These are phyloP conservation scores for Mangifera indica DNA, from an alignment of 345 rosid genomes.

Conservation along the genomic window DNA sequence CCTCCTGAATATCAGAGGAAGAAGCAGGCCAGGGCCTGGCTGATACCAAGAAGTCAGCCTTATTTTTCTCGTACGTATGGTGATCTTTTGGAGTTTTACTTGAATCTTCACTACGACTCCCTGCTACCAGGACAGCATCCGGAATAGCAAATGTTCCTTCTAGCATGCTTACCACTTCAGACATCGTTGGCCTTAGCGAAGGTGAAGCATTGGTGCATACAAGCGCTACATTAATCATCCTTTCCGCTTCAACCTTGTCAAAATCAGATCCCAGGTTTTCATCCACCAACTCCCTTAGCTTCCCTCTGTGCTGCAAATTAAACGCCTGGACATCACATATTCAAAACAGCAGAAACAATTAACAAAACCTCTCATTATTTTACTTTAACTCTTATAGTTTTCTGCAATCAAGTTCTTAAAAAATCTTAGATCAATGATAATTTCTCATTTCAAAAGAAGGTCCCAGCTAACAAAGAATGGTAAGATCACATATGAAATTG, in stretches of 20 bases:
- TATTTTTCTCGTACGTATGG: neutral
- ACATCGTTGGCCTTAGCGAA: constrained; percentile 52
- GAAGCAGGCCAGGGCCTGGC: neutral
- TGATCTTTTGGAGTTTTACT: constrained; percentile 32
- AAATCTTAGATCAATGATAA: too few relatives aligned
- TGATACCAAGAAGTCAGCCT: neutral
- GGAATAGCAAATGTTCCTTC: constrained; percentile 45
- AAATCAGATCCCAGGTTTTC: constrained; percentile 39
- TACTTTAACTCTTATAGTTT: too few relatives aligned
- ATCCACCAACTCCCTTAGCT: constrained; percentile 44
- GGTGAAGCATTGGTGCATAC: constrained; percentile 51
- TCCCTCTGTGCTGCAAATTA: constrained; percentile 37
- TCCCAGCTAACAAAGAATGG: neutral
- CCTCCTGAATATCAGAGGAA: constrained; percentile 2
- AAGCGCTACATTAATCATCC: constrained; percentile 46
- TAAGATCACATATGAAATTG: neutral
- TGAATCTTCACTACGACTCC: constrained; percentile 33
- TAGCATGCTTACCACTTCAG: constrained; percentile 56
- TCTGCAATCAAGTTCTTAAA: too few relatives aligned
- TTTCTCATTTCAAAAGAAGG: neutral
- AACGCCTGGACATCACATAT: constrained; percentile 34
- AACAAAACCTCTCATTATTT: too few relatives aligned
- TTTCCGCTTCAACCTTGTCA: constrained; percentile 37
- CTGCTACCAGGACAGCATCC: constrained; percentile 32
- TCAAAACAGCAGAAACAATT: too few relatives aligned